Conservation (phyloP, 2,329 filamentous ascomycete genomes). For the Scolecobasidium constrictum region DNA sequence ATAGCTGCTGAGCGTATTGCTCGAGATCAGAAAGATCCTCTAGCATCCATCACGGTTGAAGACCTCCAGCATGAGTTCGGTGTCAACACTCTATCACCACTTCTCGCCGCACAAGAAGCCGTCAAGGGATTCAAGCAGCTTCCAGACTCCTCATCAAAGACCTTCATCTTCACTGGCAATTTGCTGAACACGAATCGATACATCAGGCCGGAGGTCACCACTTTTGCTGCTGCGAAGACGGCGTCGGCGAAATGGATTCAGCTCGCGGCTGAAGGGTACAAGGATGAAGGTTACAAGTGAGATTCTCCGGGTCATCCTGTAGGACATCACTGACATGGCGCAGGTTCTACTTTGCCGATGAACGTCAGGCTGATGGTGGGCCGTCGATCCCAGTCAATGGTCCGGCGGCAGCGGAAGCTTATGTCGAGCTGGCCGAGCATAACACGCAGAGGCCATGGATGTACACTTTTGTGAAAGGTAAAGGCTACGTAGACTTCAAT, state of each 20-base stretch:
- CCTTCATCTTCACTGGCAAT: slow-evolving; percentile 10
- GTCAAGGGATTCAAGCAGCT: slow-evolving; percentile 5
- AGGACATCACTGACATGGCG: too few relatives aligned
- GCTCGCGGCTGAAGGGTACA: background rate
- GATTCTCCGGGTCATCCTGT: background rate
- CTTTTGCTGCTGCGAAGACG: slow-evolving; percentile 5
- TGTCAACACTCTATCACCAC: slow-evolving; percentile 1
- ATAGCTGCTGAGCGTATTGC: background rate
- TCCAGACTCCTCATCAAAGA: slow-evolving; percentile 1
- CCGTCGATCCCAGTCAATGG: background rate
- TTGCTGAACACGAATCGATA: slow-evolving; percentile 5
- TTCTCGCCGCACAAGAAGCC: slow-evolving; percentile 5
- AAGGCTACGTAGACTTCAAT: slow-evolving; percentile 8
- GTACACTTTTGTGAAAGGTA: slow-evolving; percentile 6
- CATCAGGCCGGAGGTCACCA: background rate
- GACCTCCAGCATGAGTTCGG: background rate
- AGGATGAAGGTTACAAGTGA: slow-evolving; percentile 3
- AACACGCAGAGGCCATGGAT: slow-evolving; percentile 1
- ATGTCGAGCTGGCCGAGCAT: slow-evolving; percentile 2
- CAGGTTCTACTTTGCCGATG: slow-evolving; percentile 10
- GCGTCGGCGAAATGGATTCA: slow-evolving; percentile 5
- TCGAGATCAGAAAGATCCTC: slow-evolving; percentile 1
- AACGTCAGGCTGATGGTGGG: slow-evolving; percentile 5
- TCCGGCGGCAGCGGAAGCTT: slow-evolving; percentile 1
- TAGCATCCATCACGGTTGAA: background rate